Evolutionary conservation across 2,329 filamentous ascomycete genomes (phyloP).

Genomic region (Epichloe gansuensis): DNA sequence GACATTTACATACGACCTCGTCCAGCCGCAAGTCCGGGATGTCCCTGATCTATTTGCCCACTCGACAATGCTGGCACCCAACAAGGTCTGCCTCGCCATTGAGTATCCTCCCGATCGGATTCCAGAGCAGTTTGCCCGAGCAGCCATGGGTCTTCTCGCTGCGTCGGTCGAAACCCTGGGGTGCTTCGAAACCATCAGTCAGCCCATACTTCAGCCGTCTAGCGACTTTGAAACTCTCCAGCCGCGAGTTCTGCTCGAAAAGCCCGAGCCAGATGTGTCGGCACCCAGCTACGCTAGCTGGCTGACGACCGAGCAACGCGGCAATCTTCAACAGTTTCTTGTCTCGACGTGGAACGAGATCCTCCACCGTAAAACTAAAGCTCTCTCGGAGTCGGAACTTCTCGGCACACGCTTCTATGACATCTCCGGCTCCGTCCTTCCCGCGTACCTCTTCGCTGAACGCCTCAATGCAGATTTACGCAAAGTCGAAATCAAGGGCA

Average conservation of each 20-base stretch:
- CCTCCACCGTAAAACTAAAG: constrained; percentile 26
- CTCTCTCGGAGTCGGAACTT: constrained; percentile 28
- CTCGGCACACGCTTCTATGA: constrained; percentile 38
- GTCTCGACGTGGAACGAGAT: constrained; percentile 31
- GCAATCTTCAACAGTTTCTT: constrained; percentile 29
- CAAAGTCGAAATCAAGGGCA: constrained; percentile 22
- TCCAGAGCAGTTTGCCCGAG: constrained; percentile 27
- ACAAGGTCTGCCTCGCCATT: constrained; percentile 29
- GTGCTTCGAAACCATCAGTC: constrained; percentile 31
- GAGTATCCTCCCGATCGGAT: constrained; percentile 35
- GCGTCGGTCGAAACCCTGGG: constrained; percentile 34
- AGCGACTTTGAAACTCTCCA: constrained; percentile 24
- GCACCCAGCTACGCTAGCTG: constrained; percentile 8
- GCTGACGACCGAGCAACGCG: constrained; percentile 28
- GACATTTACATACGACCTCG: constrained; percentile 30
- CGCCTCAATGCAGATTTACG: constrained; percentile 32
- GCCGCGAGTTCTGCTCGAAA: constrained; percentile 29
- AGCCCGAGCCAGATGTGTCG: constrained; percentile 12
- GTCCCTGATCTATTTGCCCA: constrained; percentile 33
- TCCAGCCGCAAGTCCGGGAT: constrained; percentile 28
- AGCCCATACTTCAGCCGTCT: constrained; percentile 32
- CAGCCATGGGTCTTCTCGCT: constrained; percentile 33
- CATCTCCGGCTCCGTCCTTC: constrained; percentile 36
- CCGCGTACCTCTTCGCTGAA: constrained; percentile 33
- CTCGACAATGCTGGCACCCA: constrained; percentile 25